phyloP scores from a whole-genome alignment of 2,329 filamentous ascomycete species.

The Ophiobolus disseminans region DNA sequence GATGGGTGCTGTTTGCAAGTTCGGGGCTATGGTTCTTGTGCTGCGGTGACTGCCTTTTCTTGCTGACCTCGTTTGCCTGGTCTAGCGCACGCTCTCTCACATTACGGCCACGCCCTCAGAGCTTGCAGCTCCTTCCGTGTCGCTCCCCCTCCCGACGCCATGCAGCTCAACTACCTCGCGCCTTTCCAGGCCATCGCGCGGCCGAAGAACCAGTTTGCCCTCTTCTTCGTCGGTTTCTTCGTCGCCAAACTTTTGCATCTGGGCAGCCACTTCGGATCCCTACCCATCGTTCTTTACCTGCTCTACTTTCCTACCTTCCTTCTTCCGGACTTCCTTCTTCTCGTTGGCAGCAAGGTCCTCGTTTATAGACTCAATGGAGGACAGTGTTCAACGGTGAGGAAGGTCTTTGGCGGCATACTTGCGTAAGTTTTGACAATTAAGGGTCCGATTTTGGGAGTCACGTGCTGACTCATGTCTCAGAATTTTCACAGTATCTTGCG shows the following conservation, averaged over 20 bases:
- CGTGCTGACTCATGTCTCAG: conserved; percentile 8
- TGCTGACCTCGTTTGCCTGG: background rate
- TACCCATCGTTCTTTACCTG: conserved; percentile 24
- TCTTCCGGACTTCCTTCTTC: conserved; percentile 20
- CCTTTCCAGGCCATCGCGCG: conserved; percentile 21
- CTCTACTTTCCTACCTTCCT: conserved; percentile 25
- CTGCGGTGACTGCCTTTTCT: background rate
- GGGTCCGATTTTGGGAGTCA: too few species aligned
- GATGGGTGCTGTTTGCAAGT: background rate
- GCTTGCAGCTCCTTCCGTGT: too few species aligned
- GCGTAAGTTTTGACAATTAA: conserved; percentile 16
- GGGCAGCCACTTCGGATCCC: conserved; percentile 19
- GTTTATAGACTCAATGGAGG: conserved; percentile 20
- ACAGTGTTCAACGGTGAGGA: conserved; percentile 10
- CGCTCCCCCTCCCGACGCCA: conserved; percentile 10
- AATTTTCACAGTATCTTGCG: conserved; percentile 18
- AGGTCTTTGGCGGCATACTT: conserved; percentile 10
- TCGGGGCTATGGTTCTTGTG: background rate
- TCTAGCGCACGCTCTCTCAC: conserved; percentile 5
- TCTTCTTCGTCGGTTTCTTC: conserved; percentile 25
- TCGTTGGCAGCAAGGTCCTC: conserved; percentile 20
- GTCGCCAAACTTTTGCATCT: conserved; percentile 24
- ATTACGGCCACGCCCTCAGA: too few species aligned
- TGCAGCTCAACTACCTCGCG: conserved; percentile 22
- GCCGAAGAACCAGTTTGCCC: conserved; percentile 19